These are phyloP conservation scores for Curvularia hawaiiensis DNA, from an alignment of 2,329 filamentous ascomycete species.

Conservation along the genomic window DNA sequence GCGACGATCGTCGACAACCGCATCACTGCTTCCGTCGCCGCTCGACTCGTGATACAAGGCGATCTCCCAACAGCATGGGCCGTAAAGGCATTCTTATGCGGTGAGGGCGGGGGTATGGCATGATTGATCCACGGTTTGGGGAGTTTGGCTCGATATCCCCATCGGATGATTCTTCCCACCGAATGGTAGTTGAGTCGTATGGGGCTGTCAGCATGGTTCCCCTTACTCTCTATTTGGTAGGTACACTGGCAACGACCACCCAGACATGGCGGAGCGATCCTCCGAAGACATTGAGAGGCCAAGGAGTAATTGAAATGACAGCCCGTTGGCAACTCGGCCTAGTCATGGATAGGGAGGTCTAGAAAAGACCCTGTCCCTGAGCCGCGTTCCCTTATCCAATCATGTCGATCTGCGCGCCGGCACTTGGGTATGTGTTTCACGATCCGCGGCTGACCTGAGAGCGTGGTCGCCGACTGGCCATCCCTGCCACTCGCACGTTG, in stretches of 20 bases:
- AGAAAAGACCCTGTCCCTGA: neutral
- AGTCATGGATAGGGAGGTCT: neutral
- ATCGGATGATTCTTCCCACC: constrained; percentile 3
- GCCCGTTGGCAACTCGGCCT: neutral
- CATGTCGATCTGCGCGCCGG: constrained; percentile 10
- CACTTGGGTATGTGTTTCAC: constrained; percentile 14
- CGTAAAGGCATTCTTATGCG: neutral
- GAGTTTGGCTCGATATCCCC: neutral
- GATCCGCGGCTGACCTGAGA: constrained; percentile 9
- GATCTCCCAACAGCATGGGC: constrained; percentile 6
- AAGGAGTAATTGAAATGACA: constrained; percentile 1
- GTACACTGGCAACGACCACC: constrained; percentile 1
- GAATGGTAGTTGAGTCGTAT: neutral
- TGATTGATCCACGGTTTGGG: neutral
- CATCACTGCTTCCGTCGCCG: neutral
- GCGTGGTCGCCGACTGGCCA: constrained; percentile 13
- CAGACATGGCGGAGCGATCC: neutral
- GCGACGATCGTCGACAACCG: neutral
- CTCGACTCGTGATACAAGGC: neutral
- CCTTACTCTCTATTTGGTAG: neutral
- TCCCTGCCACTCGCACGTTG: constrained; percentile 15
- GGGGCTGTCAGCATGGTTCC: neutral
- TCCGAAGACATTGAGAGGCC: constrained; percentile 2
- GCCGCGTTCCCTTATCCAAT: constrained; percentile 3
- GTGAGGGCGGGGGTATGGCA: neutral